These are phyloP conservation scores for Fusarium paranaense DNA, from an alignment of 2,329 filamentous ascomycete species.

Conservation along the genomic window DNA sequence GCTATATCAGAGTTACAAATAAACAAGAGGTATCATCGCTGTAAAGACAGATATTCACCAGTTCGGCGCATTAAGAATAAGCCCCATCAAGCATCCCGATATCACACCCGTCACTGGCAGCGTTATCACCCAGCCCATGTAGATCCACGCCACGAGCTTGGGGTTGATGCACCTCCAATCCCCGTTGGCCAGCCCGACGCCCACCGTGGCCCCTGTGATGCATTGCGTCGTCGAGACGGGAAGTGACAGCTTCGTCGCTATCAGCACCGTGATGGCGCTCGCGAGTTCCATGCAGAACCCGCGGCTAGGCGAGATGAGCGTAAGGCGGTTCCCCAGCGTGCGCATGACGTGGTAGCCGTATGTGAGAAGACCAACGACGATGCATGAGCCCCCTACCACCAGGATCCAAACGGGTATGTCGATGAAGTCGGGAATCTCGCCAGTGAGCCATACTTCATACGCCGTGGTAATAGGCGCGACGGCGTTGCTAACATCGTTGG, in stretches of 20 bases:
- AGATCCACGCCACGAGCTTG: slow-evolving; percentile 70
- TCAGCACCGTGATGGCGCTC: slow-evolving; percentile 70
- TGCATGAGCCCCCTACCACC: slow-evolving; percentile 61
- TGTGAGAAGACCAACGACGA: slow-evolving; percentile 68
- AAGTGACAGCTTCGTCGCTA: slow-evolving; percentile 64
- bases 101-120: slow-evolving; percentile 62
- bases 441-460: slow-evolving; percentile 68
- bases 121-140: slow-evolving; percentile 63
- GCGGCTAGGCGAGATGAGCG: slow-evolving; percentile 69
- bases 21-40: slow-evolving; percentile 11
- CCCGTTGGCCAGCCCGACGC: slow-evolving; percentile 71
- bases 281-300: slow-evolving; percentile 72
- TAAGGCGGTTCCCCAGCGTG: slow-evolving; percentile 70
- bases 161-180: slow-evolving; percentile 70
- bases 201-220: slow-evolving; percentile 72
- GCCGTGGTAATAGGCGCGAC: slow-evolving; percentile 73
- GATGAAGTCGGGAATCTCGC: slow-evolving; percentile 55
- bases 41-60: slow-evolving; percentile 34
- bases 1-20: slow-evolving; percentile 5
- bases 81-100: slow-evolving; percentile 64
- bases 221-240: slow-evolving; percentile 75
- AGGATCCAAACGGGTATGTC: slow-evolving; percentile 72
- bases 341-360: slow-evolving; percentile 75
- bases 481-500: slow-evolving; percentile 74
- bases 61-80: slow-evolving; percentile 65